Percentiles rank a stretch among this genome's conserved stretches.
Evolutionary conservation across 2,329 filamentous ascomycete genomes (phyloP).

Genomic region (Hawksworthiomyces lignivorus): DNA sequence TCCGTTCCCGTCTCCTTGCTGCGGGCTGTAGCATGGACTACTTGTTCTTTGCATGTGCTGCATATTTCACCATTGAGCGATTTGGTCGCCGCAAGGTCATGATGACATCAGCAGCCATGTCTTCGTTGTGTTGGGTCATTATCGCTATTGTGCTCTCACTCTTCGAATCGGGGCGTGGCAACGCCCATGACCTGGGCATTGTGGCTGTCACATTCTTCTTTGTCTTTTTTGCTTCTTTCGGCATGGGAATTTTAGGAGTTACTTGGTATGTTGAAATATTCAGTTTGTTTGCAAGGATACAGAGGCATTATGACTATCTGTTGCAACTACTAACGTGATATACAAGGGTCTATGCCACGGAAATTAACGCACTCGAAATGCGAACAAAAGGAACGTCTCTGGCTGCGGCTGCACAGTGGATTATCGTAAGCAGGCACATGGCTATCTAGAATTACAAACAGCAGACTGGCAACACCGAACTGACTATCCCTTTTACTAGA

Average conservation of each 20-base stretch:
- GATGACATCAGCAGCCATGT: constrained; percentile 17
- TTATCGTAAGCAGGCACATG: not conserved
- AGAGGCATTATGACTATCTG: too few relatives aligned
- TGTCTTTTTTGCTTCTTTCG: constrained; percentile 15
- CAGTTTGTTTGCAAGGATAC: too few relatives aligned
- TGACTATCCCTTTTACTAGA: constrained; percentile 1
- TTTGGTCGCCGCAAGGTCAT: constrained; percentile 26
- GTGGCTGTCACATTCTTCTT: constrained; percentile 23
- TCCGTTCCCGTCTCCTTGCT: constrained; percentile 29
- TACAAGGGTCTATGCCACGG: too few relatives aligned
- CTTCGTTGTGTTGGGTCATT: constrained; percentile 16
- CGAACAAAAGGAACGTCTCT: too few relatives aligned
- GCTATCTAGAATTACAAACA: too few relatives aligned
- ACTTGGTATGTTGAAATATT: not conserved
- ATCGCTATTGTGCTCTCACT: constrained; percentile 18
- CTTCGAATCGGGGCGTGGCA: constrained; percentile 12
- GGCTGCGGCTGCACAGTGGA: too few relatives aligned
- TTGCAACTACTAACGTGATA: too few relatives aligned
- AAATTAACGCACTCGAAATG: too few relatives aligned
- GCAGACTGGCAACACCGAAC: too few relatives aligned
- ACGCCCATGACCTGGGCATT: constrained; percentile 16
- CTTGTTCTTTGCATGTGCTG: constrained; percentile 18
- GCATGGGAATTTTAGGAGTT: constrained; percentile 2
- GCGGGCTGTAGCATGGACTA: constrained; percentile 35
- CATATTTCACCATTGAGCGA: constrained; percentile 21